Conservation (phyloP, 1,284 basidiomycete species). For the Rhodofomes roseus region DNA sequence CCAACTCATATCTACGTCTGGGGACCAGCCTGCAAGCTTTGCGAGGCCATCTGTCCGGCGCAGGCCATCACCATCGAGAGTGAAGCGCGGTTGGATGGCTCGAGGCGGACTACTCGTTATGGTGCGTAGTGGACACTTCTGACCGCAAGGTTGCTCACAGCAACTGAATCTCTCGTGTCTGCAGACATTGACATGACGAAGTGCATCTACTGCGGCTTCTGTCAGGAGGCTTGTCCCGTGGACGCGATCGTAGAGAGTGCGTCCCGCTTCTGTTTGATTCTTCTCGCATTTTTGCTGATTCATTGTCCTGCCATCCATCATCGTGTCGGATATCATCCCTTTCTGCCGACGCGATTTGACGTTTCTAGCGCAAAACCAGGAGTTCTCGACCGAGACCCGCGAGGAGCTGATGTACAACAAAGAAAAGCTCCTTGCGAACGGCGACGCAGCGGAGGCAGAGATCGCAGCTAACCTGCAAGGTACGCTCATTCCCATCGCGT, state of each 20-base stretch:
- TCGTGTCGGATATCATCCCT: neutral
- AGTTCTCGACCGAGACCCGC: conserved; percentile 95
- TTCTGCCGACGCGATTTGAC: neutral
- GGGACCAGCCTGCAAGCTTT: conserved; percentile 90
- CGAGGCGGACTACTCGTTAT: conserved; percentile 96
- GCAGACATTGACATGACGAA: conserved; percentile 94
- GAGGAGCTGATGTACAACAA: conserved; percentile 99
- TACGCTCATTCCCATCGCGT: conserved; percentile 34
- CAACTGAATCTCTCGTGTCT: conserved; percentile 5
- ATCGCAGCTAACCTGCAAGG: conserved; percentile 91
- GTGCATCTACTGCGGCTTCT: conserved; percentile 98
- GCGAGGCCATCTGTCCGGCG: conserved; percentile 98
- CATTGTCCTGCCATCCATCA: conserved; percentile 2
- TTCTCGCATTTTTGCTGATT: neutral
- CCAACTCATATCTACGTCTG: conserved; percentile 5
- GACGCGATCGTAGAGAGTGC: conserved; percentile 99
- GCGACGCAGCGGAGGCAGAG: conserved; percentile 95
- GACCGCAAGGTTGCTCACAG: neutral
- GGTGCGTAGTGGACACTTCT: conserved; percentile 41
- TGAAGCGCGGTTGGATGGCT: conserved; percentile 93
- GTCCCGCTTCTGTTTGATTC: conserved; percentile 28
- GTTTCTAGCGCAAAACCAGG: conserved; percentile 84
- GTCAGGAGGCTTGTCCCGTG: conserved; percentile 98
- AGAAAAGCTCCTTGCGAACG: conserved; percentile 93
- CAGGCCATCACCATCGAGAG: conserved; percentile 99